Evolutionary conservation across 2,329 filamentous ascomycete genomes (phyloP).

Genomic region (Sporothrix dimorphospora): DNA sequence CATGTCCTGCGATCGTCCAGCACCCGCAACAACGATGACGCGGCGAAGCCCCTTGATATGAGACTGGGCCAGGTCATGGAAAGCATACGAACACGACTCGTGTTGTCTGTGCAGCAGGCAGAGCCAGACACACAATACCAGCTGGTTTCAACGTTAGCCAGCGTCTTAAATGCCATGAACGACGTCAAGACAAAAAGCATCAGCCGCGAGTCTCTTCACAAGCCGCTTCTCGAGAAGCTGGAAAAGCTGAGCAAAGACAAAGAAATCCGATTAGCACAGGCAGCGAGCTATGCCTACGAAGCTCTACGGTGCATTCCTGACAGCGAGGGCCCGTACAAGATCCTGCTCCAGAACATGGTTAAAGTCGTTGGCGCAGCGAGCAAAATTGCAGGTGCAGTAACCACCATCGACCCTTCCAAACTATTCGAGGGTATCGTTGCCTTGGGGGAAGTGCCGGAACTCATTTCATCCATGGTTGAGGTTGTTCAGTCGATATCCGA

Average conservation of each 20-base stretch:
- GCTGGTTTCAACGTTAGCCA: background rate
- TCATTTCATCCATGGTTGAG: background rate
- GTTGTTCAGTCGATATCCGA: background rate
- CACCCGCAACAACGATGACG: background rate
- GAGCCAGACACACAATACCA: background rate
- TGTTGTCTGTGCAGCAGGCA: background rate
- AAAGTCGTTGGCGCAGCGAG: background rate
- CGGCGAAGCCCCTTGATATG: background rate
- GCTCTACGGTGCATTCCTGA: background rate
- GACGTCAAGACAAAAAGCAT: background rate
- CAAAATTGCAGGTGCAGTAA: background rate
- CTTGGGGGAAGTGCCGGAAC: background rate
- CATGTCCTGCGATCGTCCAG: background rate
- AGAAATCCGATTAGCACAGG: slow-evolving; percentile 1
- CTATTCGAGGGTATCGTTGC: background rate
- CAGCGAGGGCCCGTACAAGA: background rate
- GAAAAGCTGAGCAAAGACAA: background rate
- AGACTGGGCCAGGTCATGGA: background rate
- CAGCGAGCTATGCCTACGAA: background rate
- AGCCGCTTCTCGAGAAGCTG: background rate
- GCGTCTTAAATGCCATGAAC: slow-evolving; percentile 14
- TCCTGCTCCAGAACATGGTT: background rate
- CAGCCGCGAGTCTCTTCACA: background rate
- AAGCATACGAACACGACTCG: background rate
- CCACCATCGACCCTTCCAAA: background rate